Evolutionary conservation across 495 filamentous ascomycete species (phyloP).

Genomic region (Talaromyces nanjingensis): DNA sequence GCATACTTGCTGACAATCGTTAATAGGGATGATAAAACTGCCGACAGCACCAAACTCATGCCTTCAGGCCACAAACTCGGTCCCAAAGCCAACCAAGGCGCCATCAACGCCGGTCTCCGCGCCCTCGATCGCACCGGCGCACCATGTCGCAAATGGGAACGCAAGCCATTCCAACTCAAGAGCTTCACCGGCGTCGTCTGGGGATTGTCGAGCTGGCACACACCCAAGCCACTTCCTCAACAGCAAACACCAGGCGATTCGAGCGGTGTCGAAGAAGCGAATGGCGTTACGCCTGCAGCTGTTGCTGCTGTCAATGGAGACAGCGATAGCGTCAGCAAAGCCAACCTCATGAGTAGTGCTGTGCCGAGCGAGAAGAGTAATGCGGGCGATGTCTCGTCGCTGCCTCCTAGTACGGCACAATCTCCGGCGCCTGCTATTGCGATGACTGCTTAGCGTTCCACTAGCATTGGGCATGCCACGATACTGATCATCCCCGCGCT

Average conservation of each 20-base stretch:
- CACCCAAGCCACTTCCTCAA: constrained; percentile 40
- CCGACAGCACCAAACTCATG: constrained; percentile 40
- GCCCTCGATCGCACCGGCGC: constrained; percentile 86
- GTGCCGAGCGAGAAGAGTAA: constrained; percentile 65
- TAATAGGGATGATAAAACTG: constrained; percentile 52
- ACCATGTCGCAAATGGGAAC: constrained; percentile 86
- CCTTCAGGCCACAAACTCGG: constrained; percentile 68
- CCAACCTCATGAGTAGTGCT: constrained; percentile 48
- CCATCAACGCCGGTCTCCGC: constrained; percentile 92
- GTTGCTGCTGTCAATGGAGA: constrained; percentile 46
- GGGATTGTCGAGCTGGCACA: constrained; percentile 78
- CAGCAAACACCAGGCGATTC: constrained; percentile 25
- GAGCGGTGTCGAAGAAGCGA: constrained; percentile 34
- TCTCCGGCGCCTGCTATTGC: constrained; percentile 41
- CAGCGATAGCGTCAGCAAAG: constrained; percentile 58
- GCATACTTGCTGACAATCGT: constrained; percentile 14
- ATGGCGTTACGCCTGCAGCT: constrained; percentile 17
- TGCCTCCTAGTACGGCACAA: constrained; percentile 33
- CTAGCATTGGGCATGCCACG: background rate
- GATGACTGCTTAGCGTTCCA: constrained; percentile 26
- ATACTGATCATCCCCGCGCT: background rate
- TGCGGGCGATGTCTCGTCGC: constrained; percentile 42
- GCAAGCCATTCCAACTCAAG: constrained; percentile 74
- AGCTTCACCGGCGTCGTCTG: constrained; percentile 88
- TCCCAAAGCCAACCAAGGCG: constrained; percentile 94